phyloP scores from a whole-genome alignment of 192 early-diverging fungal species.

The Podila minutissima region DNA sequence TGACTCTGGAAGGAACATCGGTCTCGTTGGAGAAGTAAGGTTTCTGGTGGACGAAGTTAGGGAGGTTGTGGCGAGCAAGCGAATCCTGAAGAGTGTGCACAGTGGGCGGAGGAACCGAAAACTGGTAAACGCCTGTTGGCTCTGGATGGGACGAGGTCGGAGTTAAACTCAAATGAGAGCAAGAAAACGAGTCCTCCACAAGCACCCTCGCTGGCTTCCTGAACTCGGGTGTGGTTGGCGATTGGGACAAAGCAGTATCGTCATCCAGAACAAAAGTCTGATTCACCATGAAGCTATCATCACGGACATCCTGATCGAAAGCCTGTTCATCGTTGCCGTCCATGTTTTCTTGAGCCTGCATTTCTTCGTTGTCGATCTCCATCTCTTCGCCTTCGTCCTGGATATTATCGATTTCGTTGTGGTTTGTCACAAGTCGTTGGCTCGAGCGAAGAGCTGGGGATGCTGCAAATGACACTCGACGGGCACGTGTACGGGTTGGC shows the following conservation, averaged over 20 bases:
- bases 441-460: neutral
- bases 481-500: slow-evolving; percentile 1
- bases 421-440: too few relatives aligned
- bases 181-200: neutral
- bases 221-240: too few relatives aligned
- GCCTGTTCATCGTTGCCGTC: too few relatives aligned
- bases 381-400: too few relatives aligned
- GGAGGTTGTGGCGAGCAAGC: slow-evolving; percentile 34
- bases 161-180: neutral
- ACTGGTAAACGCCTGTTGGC: slow-evolving; percentile 23
- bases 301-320: neutral
- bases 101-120: slow-evolving; percentile 52
- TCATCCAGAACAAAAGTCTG: slow-evolving; percentile 10
- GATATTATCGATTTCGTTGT: too few relatives aligned
- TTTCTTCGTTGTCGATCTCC: too few relatives aligned
- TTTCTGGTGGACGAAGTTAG: slow-evolving; percentile 60
- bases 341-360: too few relatives aligned
- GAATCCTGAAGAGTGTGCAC: slow-evolving; percentile 40
- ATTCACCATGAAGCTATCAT: slow-evolving; percentile 8
- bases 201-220: neutral
- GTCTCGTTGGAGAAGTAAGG: slow-evolving; percentile 67
- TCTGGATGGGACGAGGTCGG: neutral
- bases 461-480: neutral
- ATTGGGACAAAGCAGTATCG: neutral
- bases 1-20: slow-evolving; percentile 64